Conservation (phyloP, 1,139 yeast species). For the Saccharomyces hybrid region DNA sequence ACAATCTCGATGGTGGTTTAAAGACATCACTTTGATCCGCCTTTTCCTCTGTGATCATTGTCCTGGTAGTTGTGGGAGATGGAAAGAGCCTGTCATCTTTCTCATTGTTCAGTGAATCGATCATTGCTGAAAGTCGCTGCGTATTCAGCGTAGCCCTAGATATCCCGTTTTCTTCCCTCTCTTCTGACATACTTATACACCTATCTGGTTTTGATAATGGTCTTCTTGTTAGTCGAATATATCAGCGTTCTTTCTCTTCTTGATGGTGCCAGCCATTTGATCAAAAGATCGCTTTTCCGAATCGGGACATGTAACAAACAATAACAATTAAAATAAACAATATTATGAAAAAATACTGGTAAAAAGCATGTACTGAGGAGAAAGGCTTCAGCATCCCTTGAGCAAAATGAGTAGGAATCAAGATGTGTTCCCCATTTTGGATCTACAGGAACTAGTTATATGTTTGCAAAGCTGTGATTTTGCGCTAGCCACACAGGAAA, state of each 20-base stretch:
- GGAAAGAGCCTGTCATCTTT: constrained; percentile 9
- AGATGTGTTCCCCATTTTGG: constrained; percentile 58
- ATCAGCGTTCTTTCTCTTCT: neutral
- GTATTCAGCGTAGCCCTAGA: constrained; percentile 10
- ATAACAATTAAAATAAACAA: neutral
- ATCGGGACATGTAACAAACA: neutral
- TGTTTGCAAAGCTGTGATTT: constrained; percentile 61
- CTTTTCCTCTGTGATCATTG: neutral
- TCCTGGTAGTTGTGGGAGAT: neutral
- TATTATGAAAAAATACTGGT: neutral
- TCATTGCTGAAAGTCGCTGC: constrained; percentile 27
- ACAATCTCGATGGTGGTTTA: constrained; percentile 1
- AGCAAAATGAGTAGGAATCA: constrained; percentile 15
- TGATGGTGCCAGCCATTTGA: neutral
- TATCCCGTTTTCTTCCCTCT: neutral
- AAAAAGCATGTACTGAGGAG: neutral
- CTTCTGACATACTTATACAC: neutral
- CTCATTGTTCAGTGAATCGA: constrained; percentile 22
- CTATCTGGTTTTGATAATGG: neutral
- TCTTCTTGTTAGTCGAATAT: neutral
- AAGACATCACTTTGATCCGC: too few species aligned
- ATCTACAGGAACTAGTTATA: constrained; percentile 51
- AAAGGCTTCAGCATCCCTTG: neutral
- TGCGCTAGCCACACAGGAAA: constrained; percentile 50
- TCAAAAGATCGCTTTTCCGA: neutral